Evolutionary conservation across 352 stramenopile genomes (phyloP).

Genomic region (Globisporangium middletonii): DNA sequence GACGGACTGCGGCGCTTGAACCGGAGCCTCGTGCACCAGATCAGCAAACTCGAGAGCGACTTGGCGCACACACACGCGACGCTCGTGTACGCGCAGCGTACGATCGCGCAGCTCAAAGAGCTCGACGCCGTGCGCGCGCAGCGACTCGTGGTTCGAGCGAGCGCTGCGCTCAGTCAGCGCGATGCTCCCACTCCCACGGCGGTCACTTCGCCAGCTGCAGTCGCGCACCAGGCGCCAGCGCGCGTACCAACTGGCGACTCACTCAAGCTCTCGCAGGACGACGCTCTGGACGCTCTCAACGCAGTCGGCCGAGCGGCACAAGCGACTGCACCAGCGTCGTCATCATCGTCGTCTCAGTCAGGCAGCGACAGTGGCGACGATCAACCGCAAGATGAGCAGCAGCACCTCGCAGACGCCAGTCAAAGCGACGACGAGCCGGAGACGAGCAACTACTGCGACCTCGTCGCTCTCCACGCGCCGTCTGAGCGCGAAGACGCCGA

Average conservation of each 20-base stretch:
- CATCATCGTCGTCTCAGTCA: too few species aligned
- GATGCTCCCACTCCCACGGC: not conserved
- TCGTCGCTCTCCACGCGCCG: constrained; percentile 23
- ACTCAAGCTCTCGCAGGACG: too few species aligned
- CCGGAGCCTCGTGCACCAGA: constrained; percentile 10
- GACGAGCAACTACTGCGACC: constrained; percentile 26
- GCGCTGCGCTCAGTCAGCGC: not conserved
- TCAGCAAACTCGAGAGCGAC: constrained; percentile 9
- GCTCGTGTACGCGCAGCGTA: constrained; percentile 10
- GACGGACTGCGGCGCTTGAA: constrained; percentile 9
- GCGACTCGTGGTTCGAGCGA: not conserved
- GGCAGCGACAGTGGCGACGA: too few species aligned
- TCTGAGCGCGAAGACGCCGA: constrained; percentile 10
- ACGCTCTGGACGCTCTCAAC: too few species aligned
- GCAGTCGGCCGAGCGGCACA: too few species aligned
- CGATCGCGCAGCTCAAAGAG: constrained; percentile 11
- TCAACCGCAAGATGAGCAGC: too few species aligned
- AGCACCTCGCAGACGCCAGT: not conserved
- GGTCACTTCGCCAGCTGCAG: too few species aligned
- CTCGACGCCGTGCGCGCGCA: constrained; percentile 3
- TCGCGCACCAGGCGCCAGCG: too few species aligned
- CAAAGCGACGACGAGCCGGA: too few species aligned
- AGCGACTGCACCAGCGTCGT: too few species aligned
- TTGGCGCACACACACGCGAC: not conserved
- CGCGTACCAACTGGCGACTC: too few species aligned